Evolutionary conservation across 108 stramenopile species (phyloP).

Genomic region (Fragilaria crotonensis): DNA sequence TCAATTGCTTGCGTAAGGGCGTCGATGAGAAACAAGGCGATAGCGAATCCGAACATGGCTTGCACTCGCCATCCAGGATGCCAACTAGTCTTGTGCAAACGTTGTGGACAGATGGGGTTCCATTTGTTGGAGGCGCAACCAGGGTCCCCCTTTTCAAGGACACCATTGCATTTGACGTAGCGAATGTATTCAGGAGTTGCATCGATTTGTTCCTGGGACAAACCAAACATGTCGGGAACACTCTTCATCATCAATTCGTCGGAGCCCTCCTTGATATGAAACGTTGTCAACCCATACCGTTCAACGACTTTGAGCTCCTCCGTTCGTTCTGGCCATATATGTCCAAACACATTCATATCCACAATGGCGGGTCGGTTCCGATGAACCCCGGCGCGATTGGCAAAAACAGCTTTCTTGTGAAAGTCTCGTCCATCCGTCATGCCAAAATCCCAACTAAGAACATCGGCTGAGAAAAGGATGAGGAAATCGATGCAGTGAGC

Average conservation of each 20-base stretch:
- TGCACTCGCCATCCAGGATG: conserved; percentile 52
- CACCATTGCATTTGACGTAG: conserved; percentile 24
- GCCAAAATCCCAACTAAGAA: conserved; percentile 57
- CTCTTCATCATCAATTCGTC: background rate
- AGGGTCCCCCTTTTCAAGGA: conserved; percentile 43
- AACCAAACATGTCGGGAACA: conserved; percentile 27
- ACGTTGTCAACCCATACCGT: conserved; percentile 16
- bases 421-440: conserved; percentile 29
- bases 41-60: conserved; percentile 28
- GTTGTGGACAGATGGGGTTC: conserved; percentile 5
- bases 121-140: conserved; percentile 16
- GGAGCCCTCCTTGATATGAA: conserved; percentile 9
- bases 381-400: conserved; percentile 19
- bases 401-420: conserved; percentile 8
- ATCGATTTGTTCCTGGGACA: conserved; percentile 17
- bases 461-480: conserved; percentile 1
- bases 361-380: conserved; percentile 26
- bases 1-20: conserved; percentile 9
- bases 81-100: conserved; percentile 24
- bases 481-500: conserved; percentile 13
- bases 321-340: background rate
- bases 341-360: conserved; percentile 4
- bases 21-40: conserved; percentile 30
- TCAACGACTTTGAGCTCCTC: conserved; percentile 13
- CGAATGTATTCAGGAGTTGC: conserved; percentile 26